These are phyloP conservation scores for Venturia effusa DNA, from an alignment of 2,329 filamentous ascomycete species.

Conservation along the genomic window DNA sequence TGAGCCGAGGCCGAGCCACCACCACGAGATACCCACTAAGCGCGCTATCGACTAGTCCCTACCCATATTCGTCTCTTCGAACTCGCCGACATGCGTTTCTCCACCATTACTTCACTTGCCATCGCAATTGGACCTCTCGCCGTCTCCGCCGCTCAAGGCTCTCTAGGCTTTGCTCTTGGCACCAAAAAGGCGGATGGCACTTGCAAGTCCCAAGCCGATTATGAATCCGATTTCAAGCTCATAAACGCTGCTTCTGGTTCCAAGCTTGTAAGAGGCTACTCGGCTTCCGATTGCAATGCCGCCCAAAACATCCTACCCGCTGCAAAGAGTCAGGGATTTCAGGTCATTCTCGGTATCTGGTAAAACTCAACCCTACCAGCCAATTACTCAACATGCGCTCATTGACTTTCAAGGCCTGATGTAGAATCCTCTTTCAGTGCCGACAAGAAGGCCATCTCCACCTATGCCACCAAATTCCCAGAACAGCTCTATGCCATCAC, in stretches of 20 bases:
- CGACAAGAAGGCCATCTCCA: conserved; percentile 49
- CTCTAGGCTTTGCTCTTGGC: conserved; percentile 55
- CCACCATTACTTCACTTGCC: conserved; percentile 20
- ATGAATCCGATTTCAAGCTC: conserved; percentile 53
- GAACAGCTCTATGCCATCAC: conserved; percentile 57
- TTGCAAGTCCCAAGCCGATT: conserved; percentile 55
- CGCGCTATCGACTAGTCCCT: not conserved
- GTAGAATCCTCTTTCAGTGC: conserved; percentile 48
- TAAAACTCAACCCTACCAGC: conserved; percentile 23
- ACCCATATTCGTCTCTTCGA: not conserved
- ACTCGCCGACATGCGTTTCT: conserved; percentile 24
- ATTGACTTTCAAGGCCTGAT: conserved; percentile 41
- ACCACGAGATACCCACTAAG: not conserved
- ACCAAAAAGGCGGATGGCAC: conserved; percentile 48
- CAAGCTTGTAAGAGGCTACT: conserved; percentile 55
- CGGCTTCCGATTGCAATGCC: conserved; percentile 55
- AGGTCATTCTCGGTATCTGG: conserved; percentile 63
- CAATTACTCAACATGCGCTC: not conserved
- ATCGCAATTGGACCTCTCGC: conserved; percentile 28
- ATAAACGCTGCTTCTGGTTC: conserved; percentile 40
- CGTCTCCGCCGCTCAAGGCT: conserved; percentile 41
- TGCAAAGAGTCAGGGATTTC: conserved; percentile 51
- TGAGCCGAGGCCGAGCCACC: not conserved
- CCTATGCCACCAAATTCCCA: conserved; percentile 38
- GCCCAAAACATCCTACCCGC: conserved; percentile 53